Base-by-base conservation (phyloP, 805 yeast genomes). In the Saturnispora saitoi region DNA sequence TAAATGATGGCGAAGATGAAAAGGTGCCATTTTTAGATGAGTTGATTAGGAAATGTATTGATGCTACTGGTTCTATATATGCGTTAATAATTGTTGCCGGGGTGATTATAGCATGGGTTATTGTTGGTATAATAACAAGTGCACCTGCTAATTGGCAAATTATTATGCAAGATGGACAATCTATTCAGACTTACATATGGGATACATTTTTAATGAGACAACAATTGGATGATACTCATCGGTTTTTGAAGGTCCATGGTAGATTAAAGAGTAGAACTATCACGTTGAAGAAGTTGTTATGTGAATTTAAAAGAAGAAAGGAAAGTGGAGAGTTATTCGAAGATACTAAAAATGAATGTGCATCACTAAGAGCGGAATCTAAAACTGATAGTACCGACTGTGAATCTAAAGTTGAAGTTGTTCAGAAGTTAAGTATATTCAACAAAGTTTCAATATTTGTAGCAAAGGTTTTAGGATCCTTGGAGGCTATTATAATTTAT, bases 201-300 rank as follows among this genome's bases (percentile, higher is more conserved):
- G 71, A 69, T 51, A 67, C 72, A 2, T 52, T 69, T 19, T 51
- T 69, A 47, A 68, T 65, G 68, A 61, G 72, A 55, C 72, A 69
- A 47, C 72, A 69, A 44, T 43, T 56, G 37, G 62, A 59, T 53
- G 67, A 52, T 53, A 54, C 48, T 51, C 61, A 48, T 45, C 62
- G n/a, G 56, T 61, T 56, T 58, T 58, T 53, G 54, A 62, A 45
- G 43, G 51, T 47, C 24, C 58, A 36, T 46, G 68, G 54, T 48
- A 64, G 53, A 19, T 40, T 66, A 4, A 58, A 64, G 36, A 64
- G 70, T 15, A 54, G 70, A 42, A 47, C 58, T 15, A 36, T 43
- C 1, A 55, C 63, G 11, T 58, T 56, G 40, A 56, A 49, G 48
- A 47, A 52, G 22, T 42, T 62, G 20, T 30, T 57, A 7, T 11